Evolutionary conservation across 805 yeast genomes (phyloP).

Genomic region (Alloascoidea africana): DNA sequence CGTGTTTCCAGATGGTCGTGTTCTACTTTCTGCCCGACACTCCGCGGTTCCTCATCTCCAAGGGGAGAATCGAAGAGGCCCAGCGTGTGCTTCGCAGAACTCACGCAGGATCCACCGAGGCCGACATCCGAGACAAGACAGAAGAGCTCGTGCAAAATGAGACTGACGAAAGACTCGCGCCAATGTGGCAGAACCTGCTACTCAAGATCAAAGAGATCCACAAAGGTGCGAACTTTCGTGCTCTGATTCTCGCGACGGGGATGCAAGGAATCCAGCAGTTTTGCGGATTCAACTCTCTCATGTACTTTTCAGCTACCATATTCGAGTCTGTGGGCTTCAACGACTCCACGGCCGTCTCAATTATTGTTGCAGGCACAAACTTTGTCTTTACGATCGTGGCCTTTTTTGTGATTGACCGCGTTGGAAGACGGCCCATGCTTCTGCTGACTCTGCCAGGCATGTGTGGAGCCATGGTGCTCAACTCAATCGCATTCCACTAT

Average conservation of each 20-base stretch:
- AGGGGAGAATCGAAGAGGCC: slow-evolving; percentile 52
- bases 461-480: slow-evolving; percentile 58
- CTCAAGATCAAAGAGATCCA: slow-evolving; percentile 29
- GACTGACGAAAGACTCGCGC: too few relatives aligned
- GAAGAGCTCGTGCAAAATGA: slow-evolving; percentile 36
- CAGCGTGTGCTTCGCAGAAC: slow-evolving; percentile 45
- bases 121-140: slow-evolving; percentile 49
- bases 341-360: slow-evolving; percentile 87
- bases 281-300: slow-evolving; percentile 89
- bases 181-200: not conserved
- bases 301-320: slow-evolving; percentile 90
- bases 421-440: slow-evolving; percentile 79
- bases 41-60: slow-evolving; percentile 76
- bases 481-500: slow-evolving; percentile 87
- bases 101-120: slow-evolving; percentile 48
- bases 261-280: slow-evolving; percentile 94
- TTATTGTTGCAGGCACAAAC: slow-evolving; percentile 89
- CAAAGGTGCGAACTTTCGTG: slow-evolving; percentile 56
- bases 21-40: slow-evolving; percentile 90
- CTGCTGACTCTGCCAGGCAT: slow-evolving; percentile 75
- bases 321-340: slow-evolving; percentile 83
- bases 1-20: slow-evolving; percentile 57
- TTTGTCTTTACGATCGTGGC: slow-evolving; percentile 80
- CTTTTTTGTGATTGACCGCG: slow-evolving; percentile 68
- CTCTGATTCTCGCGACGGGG: slow-evolving; percentile 81